phyloP scores from a whole-genome alignment of 139 green algal genomes.

The Edaphochlamys debaryana region DNA sequence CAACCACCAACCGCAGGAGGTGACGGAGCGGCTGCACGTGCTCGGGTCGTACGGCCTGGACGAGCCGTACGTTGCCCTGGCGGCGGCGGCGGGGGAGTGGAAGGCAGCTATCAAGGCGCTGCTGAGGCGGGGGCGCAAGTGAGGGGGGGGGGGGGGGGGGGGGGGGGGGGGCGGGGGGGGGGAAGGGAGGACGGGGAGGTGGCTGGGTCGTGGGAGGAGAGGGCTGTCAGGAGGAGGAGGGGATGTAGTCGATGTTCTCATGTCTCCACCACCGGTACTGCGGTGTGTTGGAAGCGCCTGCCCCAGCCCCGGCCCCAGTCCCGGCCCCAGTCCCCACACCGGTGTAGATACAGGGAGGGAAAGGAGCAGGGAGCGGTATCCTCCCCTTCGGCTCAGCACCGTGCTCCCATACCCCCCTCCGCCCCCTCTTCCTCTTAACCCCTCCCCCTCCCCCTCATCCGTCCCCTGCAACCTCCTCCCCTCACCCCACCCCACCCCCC shows the following conservation, averaged over 20 bases:
- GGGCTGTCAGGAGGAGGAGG: no score
- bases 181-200: neutral
- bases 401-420: neutral
- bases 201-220: no score
- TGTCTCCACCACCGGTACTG: no score
- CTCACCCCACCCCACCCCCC: no score
- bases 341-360: no score
- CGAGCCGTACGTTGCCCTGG: conserved; percentile 30
- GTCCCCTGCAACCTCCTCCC: no score
- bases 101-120: conserved; percentile 36
- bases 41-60: conserved; percentile 11
- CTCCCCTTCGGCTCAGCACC: neutral
- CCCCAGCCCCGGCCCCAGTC: no score
- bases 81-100: conserved; percentile 38
- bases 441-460: neutral
- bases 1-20: conserved; percentile 12
- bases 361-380: no score
- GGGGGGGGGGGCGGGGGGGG: neutral
- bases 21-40: conserved; percentile 28
- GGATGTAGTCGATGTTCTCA: no score
- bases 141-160: neutral
- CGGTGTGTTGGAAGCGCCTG: neutral
- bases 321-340: no score
- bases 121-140: conserved; percentile 30
- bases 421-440: neutral